A percentile compares a stretch with the other conserved stretches of the same genome.
These are phyloP conservation scores for Xylariales sp. DNA, from an alignment of 2,329 filamentous ascomycete genomes.

Conservation along the genomic window DNA sequence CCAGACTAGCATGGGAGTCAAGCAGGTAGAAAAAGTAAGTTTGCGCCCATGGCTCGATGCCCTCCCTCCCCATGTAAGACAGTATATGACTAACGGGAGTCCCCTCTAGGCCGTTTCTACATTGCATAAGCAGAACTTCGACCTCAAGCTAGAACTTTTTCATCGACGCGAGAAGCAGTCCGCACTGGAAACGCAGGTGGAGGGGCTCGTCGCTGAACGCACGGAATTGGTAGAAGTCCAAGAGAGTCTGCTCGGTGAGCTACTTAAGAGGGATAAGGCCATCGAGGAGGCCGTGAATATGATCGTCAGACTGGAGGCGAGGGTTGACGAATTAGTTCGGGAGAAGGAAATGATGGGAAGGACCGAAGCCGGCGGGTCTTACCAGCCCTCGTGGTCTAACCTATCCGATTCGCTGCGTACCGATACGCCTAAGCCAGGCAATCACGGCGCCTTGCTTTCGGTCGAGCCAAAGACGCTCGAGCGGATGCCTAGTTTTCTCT, in stretches of 20 bases:
- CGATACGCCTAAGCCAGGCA: conserved; percentile 42
- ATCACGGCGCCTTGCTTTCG: conserved; percentile 34
- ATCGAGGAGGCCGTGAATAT: conserved; percentile 77
- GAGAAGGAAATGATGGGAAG: conserved; percentile 66
- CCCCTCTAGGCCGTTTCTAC: conserved; percentile 69
- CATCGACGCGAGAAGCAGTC: conserved; percentile 74
- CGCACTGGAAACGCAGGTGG: conserved; percentile 67
- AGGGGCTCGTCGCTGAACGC: conserved; percentile 65
- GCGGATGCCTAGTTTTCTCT: conserved; percentile 74
- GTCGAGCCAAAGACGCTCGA: conserved; percentile 56
- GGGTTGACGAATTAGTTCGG: conserved; percentile 63
- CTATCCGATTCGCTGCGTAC: conserved; percentile 41
- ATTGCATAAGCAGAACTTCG: conserved; percentile 81
- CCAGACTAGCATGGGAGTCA: conserved; percentile 69
- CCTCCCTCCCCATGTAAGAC: not conserved
- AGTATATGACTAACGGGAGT: conserved; percentile 28
- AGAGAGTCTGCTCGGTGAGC: conserved; percentile 66
- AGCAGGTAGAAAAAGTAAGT: conserved; percentile 74
- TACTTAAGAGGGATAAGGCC: conserved; percentile 76
- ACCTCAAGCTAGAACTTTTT: conserved; percentile 78
- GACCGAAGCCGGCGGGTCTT: conserved; percentile 58
- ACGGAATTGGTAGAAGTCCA: conserved; percentile 68
- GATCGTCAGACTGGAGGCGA: conserved; percentile 73
- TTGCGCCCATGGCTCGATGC: not conserved
- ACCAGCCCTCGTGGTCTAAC: conserved; percentile 50